A percentile compares a stretch with the other conserved stretches of the same genome.
phyloP scores from a whole-genome alignment of 1,284 basidiomycete genomes.

The Mrakiaceae sp. region DNA sequence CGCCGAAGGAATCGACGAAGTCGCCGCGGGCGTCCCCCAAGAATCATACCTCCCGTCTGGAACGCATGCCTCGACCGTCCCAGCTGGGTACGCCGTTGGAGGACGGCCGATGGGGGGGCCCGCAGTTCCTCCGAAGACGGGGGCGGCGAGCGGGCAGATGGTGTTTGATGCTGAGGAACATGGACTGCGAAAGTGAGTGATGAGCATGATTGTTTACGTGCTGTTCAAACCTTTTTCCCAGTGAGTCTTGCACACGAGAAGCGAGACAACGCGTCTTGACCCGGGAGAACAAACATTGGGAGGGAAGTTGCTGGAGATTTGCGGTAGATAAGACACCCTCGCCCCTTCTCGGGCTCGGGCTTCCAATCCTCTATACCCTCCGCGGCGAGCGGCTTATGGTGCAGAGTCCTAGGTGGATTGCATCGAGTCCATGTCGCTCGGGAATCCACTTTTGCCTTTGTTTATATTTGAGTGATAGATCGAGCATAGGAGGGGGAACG shows the following conservation, averaged over 20 bases:
- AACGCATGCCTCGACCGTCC: neutral
- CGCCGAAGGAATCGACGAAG: conserved; percentile 43
- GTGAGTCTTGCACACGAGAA: neutral
- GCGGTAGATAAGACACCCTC: neutral
- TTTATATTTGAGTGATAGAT: too few relatives aligned
- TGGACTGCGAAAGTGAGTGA: neutral
- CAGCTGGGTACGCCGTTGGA: neutral
- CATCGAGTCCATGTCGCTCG: too few relatives aligned
- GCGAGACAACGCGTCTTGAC: neutral
- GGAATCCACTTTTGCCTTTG: too few relatives aligned
- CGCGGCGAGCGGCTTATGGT: too few relatives aligned
- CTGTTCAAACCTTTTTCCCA: neutral
- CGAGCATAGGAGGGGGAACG: neutral
- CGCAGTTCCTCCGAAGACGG: neutral
- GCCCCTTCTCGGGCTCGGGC: neutral
- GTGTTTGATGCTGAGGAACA: conserved; percentile 2
- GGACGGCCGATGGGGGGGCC: neutral
- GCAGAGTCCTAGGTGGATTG: too few relatives aligned
- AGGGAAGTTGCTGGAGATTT: neutral
- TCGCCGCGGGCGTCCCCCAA: conserved; percentile 52
- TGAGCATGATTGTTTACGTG: neutral
- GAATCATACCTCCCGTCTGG: conserved; percentile 59
- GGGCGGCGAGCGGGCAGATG: neutral
- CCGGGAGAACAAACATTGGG: neutral
- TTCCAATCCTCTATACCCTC: neutral